Conservation (phyloP, 169 alveolate species). For the Plasmodium gonderi region DNA sequence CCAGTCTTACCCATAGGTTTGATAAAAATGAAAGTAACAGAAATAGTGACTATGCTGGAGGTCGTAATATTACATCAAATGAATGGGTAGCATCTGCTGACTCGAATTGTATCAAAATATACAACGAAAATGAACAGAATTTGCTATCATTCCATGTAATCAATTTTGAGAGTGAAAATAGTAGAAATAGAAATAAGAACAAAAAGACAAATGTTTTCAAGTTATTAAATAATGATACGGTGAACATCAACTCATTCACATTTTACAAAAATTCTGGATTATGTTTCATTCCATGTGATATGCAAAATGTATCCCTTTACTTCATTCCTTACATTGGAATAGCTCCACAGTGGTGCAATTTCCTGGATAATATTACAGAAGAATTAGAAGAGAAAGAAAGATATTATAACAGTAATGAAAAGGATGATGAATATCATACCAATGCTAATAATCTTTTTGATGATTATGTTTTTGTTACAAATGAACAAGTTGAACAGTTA, state of each 20-base stretch:
- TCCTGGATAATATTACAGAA: conserved; percentile 96
- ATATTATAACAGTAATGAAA: conserved; percentile 76
- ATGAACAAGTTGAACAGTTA: conserved; percentile 93
- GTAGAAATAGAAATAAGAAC: neutral
- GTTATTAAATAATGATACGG: conserved; percentile 19
- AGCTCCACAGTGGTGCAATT: conserved; percentile 98
- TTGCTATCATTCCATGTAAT: conserved; percentile 76
- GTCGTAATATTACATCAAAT: conserved; percentile 27
- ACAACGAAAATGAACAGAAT: conserved; percentile 53
- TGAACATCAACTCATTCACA: conserved; percentile 78
- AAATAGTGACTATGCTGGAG: neutral
- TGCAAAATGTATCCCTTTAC: conserved; percentile 93
- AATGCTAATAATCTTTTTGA: conserved; percentile 84
- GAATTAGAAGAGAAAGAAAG: conserved; percentile 93
- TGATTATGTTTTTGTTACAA: conserved; percentile 94
- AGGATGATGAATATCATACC: conserved; percentile 79
- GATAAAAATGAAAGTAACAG: too few relatives aligned
- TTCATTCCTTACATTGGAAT: conserved; percentile 95
- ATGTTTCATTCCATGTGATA: conserved; percentile 94
- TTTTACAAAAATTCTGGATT: conserved; percentile 92
- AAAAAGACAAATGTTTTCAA: conserved; percentile 15
- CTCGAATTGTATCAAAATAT: conserved; percentile 78
- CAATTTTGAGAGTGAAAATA: conserved; percentile 46
- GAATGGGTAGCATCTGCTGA: conserved; percentile 81
- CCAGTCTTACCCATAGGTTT: too few relatives aligned